A percentile compares a stretch with the other conserved stretches of the same genome.
Evolutionary conservation across 2,329 filamentous ascomycete species (phyloP).

Genomic region (Eutypella sp.): DNA sequence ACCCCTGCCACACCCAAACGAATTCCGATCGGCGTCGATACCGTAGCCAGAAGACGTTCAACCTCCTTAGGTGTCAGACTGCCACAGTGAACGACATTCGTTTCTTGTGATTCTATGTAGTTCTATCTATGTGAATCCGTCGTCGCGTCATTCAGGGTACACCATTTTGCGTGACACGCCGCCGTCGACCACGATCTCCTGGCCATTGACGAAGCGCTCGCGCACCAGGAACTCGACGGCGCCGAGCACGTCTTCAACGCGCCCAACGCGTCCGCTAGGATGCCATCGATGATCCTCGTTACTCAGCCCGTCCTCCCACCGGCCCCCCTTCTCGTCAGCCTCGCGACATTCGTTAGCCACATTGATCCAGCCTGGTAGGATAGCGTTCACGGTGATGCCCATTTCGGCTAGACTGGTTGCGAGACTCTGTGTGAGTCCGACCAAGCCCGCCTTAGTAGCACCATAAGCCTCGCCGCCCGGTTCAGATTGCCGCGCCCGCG

Average conservation of each 20-base stretch:
- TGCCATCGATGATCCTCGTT: conserved; percentile 44
- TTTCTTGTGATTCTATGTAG: too few relatives aligned
- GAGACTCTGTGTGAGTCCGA: conserved; percentile 45
- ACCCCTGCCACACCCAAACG: too few relatives aligned
- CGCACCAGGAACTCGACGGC: conserved; percentile 23
- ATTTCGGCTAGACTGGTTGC: conserved; percentile 37
- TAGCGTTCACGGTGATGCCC: conserved; percentile 42
- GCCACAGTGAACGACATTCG: too few relatives aligned
- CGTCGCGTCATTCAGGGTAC: conserved; percentile 19
- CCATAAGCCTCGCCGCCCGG: conserved; percentile 45
- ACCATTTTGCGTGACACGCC: conserved; percentile 28
- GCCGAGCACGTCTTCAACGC: conserved; percentile 36
- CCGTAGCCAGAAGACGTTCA: too few relatives aligned
- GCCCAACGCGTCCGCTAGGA: conserved; percentile 43
- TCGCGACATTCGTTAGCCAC: conserved; percentile 32
- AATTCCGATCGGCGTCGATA: too few relatives aligned
- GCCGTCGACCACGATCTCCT: conserved; percentile 25
- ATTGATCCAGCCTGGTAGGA: conserved; percentile 48
- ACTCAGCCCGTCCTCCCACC: conserved; percentile 42
- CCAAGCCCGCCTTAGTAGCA: conserved; percentile 43
- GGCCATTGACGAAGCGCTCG: conserved; percentile 23
- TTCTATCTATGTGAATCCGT: too few relatives aligned
- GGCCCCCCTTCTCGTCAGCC: conserved; percentile 30
- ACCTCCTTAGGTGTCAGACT: too few relatives aligned
- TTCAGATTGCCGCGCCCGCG: conserved; percentile 44